phyloP scores from a whole-genome alignment of 1,139 yeast genomes.

The Geotrichum siamense region DNA sequence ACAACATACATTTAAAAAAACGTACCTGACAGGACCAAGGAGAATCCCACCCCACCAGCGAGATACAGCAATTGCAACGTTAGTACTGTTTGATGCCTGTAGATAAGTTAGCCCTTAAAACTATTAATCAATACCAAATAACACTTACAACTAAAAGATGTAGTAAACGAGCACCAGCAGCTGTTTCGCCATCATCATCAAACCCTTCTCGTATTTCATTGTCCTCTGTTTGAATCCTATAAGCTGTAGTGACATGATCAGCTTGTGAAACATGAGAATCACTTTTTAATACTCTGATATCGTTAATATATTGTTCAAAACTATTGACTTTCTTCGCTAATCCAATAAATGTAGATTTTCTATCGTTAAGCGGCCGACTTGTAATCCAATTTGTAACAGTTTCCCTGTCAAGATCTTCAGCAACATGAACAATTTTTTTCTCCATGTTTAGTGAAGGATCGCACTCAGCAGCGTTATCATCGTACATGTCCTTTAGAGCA shows the following conservation, averaged over 20 bases:
- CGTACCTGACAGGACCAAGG: conserved; percentile 8
- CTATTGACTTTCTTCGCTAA: conserved; percentile 1
- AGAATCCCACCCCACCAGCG: conserved; percentile 13
- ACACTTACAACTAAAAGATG: conserved; percentile 8
- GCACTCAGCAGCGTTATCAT: conserved; percentile 3
- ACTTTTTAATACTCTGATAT: background rate
- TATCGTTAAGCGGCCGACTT: conserved; percentile 2
- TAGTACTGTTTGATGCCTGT: background rate
- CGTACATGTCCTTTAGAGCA: conserved; percentile 1
- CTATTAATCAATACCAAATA: background rate
- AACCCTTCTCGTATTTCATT: background rate
- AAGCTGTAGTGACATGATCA: conserved; percentile 4
- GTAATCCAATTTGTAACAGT: background rate
- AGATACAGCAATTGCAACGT: conserved; percentile 1
- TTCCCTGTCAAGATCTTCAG: conserved; percentile 1
- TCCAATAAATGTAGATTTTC: conserved; percentile 7
- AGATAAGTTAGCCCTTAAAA: background rate
- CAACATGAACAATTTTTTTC: background rate
- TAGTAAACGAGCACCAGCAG: conserved; percentile 8
- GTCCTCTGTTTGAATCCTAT: background rate
- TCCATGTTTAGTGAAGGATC: background rate
- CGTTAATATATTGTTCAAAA: background rate
- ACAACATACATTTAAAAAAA: too few species aligned
- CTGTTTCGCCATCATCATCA: conserved; percentile 11
- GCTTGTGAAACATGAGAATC: conserved; percentile 4